Evolutionary conservation across 2,329 filamentous ascomycete genomes (phyloP).

Genomic region (Colletotrichum incanum): DNA sequence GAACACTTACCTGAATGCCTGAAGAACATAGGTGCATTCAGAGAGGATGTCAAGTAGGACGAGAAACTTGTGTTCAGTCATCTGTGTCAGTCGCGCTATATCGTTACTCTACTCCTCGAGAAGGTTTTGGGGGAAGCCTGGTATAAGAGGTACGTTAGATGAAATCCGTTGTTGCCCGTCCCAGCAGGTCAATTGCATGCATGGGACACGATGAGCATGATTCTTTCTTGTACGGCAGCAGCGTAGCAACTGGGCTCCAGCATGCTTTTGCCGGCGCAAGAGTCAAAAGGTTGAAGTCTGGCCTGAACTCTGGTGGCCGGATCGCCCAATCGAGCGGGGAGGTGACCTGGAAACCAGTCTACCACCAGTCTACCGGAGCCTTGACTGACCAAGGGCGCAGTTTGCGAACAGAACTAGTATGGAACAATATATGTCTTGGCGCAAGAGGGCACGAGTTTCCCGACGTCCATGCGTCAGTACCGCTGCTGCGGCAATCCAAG

Average conservation of each 20-base stretch:
- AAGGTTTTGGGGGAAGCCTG: background rate
- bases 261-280: slow-evolving; percentile 14
- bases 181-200: background rate
- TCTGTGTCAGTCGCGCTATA: background rate
- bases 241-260: background rate
- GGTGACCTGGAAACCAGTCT: background rate
- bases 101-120: background rate
- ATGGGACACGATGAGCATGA: background rate
- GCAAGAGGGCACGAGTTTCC: background rate
- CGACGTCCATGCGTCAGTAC: background rate
- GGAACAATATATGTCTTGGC: background rate
- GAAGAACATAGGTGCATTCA: background rate
- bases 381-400: background rate
- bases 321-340: background rate
- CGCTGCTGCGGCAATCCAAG: background rate
- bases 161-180: background rate
- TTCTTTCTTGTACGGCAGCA: too few species aligned
- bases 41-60: background rate
- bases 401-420: background rate
- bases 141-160: background rate
- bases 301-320: background rate
- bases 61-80: background rate
- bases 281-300: slow-evolving; percentile 3
- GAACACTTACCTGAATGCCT: background rate
- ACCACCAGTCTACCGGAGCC: too few species aligned